phyloP scores from a whole-genome alignment of 2,329 filamentous ascomycete genomes.

The Lasiodiplodia sp. region DNA sequence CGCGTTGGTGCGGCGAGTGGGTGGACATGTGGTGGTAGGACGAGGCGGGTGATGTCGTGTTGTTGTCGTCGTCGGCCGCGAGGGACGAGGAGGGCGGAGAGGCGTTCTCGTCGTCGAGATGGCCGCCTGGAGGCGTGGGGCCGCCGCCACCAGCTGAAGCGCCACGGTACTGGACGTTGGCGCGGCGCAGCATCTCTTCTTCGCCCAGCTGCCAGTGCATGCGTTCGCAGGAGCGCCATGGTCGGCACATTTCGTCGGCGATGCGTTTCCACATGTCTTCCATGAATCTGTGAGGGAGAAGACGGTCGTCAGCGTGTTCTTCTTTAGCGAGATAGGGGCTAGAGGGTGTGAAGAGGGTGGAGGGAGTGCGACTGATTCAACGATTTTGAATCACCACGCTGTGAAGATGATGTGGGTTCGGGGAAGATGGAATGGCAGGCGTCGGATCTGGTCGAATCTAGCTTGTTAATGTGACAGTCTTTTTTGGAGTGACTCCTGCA shows the following conservation, averaged over 20 bases:
- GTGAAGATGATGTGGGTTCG: not conserved
- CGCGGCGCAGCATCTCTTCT: conserved; percentile 89
- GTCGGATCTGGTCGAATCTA: not conserved
- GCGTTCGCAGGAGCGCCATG: conserved; percentile 93
- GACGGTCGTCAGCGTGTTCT: conserved; percentile 31
- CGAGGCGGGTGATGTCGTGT: conserved; percentile 30
- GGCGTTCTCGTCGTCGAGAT: conserved; percentile 37
- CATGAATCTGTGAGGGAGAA: conserved; percentile 74
- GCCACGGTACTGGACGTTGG: conserved; percentile 83
- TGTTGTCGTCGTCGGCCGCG: conserved; percentile 32
- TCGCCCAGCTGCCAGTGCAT: conserved; percentile 99
- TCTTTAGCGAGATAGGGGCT: not conserved
- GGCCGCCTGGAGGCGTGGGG: conserved; percentile 39
- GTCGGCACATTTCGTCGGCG: conserved; percentile 91
- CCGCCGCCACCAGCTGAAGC: conserved; percentile 38
- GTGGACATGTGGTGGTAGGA: conserved; percentile 11
- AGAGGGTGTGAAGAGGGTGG: not conserved
- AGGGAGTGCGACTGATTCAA: not conserved
- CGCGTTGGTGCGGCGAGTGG: conserved; percentile 9
- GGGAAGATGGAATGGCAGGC: not conserved
- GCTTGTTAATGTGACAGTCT: not conserved
- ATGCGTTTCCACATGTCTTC: conserved; percentile 98
- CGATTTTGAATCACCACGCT: not conserved
- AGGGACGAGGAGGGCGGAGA: conserved; percentile 41
- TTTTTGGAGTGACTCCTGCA: not conserved